Evolutionary conservation across 768 basidiomycete genomes (phyloP).

Genomic region (Russula dissimulans): DNA sequence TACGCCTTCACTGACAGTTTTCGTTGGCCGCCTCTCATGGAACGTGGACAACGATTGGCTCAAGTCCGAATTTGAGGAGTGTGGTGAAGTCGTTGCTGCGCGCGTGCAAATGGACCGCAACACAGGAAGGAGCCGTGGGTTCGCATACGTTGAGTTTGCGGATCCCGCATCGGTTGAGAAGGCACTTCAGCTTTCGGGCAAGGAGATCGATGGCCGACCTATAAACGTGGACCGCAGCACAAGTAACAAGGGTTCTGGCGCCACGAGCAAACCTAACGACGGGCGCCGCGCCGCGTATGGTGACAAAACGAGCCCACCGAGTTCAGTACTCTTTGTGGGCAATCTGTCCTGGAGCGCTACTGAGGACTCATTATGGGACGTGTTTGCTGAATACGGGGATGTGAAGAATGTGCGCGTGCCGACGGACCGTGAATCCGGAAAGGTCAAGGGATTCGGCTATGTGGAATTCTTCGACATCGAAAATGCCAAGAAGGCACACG

Average conservation of each 20-base stretch:
- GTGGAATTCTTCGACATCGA: conserved; percentile 85
- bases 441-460: conserved; percentile 93
- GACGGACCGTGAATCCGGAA: conserved; percentile 85
- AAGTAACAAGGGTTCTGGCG: conserved; percentile 40
- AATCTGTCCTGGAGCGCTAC: conserved; percentile 73
- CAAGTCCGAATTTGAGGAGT: conserved; percentile 78
- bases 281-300: conserved; percentile 71
- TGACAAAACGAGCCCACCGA: conserved; percentile 59
- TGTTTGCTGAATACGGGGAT: conserved; percentile 79
- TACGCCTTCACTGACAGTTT: conserved; percentile 51
- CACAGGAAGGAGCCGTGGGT: conserved; percentile 74
- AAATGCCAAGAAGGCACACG: conserved; percentile 71
- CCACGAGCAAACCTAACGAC: conserved; percentile 33
- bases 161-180: conserved; percentile 65
- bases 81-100: conserved; percentile 84
- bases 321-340: conserved; percentile 78
- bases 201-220: conserved; percentile 86
- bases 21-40: conserved; percentile 92
- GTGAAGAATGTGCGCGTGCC: conserved; percentile 85
- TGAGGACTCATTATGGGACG: conserved; percentile 84
- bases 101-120: conserved; percentile 81
- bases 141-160: conserved; percentile 75
- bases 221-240: conserved; percentile 78
- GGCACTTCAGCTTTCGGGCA: conserved; percentile 71
- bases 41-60: conserved; percentile 96